Evolutionary conservation across 345 rosid genomes (phyloP), one percentile per base, ranked within the genome.

Genomic region (Moricandia arvensis): DNA sequence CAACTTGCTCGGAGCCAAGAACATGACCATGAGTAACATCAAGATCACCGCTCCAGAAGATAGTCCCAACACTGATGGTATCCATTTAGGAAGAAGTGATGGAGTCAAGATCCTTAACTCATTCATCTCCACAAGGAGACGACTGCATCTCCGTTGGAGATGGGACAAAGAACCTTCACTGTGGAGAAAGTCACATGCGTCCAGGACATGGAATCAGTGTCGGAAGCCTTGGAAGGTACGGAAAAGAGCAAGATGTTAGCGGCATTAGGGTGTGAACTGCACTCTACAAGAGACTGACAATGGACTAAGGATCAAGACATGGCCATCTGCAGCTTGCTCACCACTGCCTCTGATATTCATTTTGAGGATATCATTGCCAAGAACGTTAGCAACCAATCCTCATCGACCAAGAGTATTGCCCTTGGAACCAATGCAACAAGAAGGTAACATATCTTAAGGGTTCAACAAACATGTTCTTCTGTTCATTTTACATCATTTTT

Each of bases 41-140:
- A 68, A 11, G 54, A 75, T 85, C 57, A 59, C 2, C 2, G 86
- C 85, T 10, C 86, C 88, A 4, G 81, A 27, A 33, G 81, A 81
- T 0, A 81, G 85, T 43, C 83, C 85, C 55, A 81, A 85, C 82
- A 81, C 82, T 2, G 84, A 83, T 30, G 88, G 88, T 7, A 83
- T 85, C 80, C 85, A 85, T 73, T 3, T 85, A 29, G 86, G 78
- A 11, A 60, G 41, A 21, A 68, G 78, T 55, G 78, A 69, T 54
- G 69, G 54, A 58, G 79, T 34, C 71, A 83, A 57, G 54, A 75
- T 80, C 34, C 66, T 62, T 4, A 60, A 74, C 71, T 21, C 82
- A 0, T 3, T 43, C 29, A 80, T 80, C 21, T 49, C 72, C n/a
- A 80, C 82, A n/a, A 7, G 82, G 82, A 27, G 82, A 80, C 12